Base-by-base conservation (phyloP, 306 rosid species). In the Gleditsia sinensis region DNA sequence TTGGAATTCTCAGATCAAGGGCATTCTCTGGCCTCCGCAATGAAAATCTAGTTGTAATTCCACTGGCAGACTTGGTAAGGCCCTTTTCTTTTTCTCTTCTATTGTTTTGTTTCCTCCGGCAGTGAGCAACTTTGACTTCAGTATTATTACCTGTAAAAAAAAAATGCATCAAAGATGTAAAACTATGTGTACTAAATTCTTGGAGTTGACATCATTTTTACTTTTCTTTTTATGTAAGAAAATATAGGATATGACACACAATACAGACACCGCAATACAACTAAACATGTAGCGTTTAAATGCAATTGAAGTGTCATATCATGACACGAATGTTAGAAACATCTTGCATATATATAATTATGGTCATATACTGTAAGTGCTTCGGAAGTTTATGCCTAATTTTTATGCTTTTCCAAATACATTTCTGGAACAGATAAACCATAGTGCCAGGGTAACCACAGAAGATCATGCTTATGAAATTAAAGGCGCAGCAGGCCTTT, bases 401-500 rank as follows among this genome's bases (percentile, higher is more conserved):
- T n/a, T n/a, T n/a, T n/a, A n/a, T n/a, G n/a, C n/a, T n/a, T n/a
- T n/a, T n/a, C n/a, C n/a, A n/a, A n/a, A n/a, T n/a, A n/a, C n/a
- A n/a, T n/a, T n/a, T n/a, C n/a, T n/a, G 81, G 28, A 76, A 75
- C 88, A 94, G 98, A 85, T 90, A 75, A 94, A 94, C 82, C 97
- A 94, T 77, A 90, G 96, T 65, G 61, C 87, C 57, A 78, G 81
- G 6, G 88, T 94, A 53, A 84, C 95, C 49, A 77, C 98, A 12
- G 93, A 88, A 76, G 95, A 94, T 25, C 95, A 91, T 75, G 96
- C 97, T 13, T 83, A 68, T 65, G 98, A 94, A 80, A 50, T 90
- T 62, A 91, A 87, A 86, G 98, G 97, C 71, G 78, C 95, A 48
- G 97, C 95, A 6, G 96, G 98, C 34, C 95, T 94, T 67, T 94